These are phyloP conservation scores for Tinospora cordifolia DNA, from an alignment of 164 flowering plant species.

Conservation along the genomic window DNA sequence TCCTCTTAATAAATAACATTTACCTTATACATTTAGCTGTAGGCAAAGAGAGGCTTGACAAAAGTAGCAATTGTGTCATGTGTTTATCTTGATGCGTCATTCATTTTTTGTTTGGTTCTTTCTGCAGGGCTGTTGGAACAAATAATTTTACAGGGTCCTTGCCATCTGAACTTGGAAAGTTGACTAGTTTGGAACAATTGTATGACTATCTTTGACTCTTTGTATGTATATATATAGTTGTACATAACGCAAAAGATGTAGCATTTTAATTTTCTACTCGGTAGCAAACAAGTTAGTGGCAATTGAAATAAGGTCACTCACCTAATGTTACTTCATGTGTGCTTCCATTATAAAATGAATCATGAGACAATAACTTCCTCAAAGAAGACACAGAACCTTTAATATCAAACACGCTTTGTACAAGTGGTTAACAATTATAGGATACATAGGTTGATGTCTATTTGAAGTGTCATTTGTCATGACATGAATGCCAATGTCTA, in stretches of 20 bases:
- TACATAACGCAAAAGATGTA: background rate
- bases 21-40: background rate
- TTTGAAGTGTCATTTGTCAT: background rate
- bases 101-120: background rate
- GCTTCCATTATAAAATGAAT: background rate
- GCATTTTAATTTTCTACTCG: background rate
- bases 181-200: slow-evolving; percentile 30
- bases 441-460: background rate
- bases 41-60: background rate
- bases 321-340: background rate
- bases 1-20: background rate
- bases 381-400: background rate
- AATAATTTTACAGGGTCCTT: slow-evolving; percentile 48
- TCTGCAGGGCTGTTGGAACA: slow-evolving; percentile 30
- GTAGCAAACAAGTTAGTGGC: background rate
- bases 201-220: slow-evolving; percentile 15
- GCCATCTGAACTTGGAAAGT: slow-evolving; percentile 43
- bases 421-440: background rate
- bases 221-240: background rate
- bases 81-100: background rate
- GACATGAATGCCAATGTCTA: too few relatives aligned
- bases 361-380: background rate
- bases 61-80: background rate
- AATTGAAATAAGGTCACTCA: background rate
- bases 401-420: background rate